Base-by-base conservation (phyloP, 306 rosid genomes). In the Sicyos baderoa region DNA sequence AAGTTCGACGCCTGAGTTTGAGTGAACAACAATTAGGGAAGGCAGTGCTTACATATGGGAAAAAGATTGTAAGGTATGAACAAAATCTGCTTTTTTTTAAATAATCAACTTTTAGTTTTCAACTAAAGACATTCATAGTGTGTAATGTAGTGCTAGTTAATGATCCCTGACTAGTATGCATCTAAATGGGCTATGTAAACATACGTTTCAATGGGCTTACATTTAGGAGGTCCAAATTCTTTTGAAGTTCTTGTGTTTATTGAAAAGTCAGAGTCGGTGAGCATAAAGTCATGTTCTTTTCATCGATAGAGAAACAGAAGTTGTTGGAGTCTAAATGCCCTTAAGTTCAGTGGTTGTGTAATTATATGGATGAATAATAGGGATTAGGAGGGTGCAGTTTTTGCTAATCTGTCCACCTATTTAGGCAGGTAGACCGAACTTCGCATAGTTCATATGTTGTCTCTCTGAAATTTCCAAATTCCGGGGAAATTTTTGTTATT, bases 11-110 rank as follows among this genome's bases (percentile, higher is more conserved):
- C 50, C 75, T 94, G 56, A 94, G 99, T 84, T 86, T 94, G 86
- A 90, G 99, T 51, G 99, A 94, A 89, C 95, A 85, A 71, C 86
- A 90, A 63, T 88, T 94, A 74, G 97, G 84, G 68, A 90, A 90
- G 82, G 88, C 96, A 47, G 79, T 71, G 60, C 72, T 51, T 73
- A 87, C 84, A 70, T 74, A 80, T 74, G 97, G 89, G 56, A 84
- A 82, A 77, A 85, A 90, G 23, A 82, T 94, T 55, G 89, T 94
- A 75, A 85, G 99, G 99, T 94, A 86, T 71, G 62, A n/a, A 27
- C 37, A 21, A 55, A 25, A 21, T 67, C 18, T 48, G 23, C 25
- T 22, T 64, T 14, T 40, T 40, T 7, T 40, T 0, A 32, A 35
- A 35, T 35, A 35, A 35, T 35, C 42, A 35, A 40, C 0, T 40